Percentiles rank a stretch among this genome's conserved stretches.
Conservation (phyloP, 2,329 filamentous ascomycete genomes). For the Plectosphaerella plurivora region DNA sequence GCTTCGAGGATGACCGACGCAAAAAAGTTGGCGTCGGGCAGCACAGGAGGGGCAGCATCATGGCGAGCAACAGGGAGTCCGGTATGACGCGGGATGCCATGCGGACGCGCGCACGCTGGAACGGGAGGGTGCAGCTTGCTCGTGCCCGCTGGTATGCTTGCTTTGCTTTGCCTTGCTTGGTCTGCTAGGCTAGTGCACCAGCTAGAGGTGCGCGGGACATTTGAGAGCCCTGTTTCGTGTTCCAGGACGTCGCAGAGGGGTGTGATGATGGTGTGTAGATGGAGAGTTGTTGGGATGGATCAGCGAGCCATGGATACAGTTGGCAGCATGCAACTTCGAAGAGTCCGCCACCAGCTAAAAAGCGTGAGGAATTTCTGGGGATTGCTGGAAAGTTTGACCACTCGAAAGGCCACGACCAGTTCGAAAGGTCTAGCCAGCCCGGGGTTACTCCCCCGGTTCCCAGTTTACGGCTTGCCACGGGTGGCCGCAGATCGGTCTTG, state of each 20-base stretch:
- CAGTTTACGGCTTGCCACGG: too few relatives aligned
- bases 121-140: background rate
- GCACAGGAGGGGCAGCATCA: slow-evolving; percentile 1
- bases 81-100: background rate
- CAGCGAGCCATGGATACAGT: background rate
- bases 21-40: slow-evolving; percentile 1
- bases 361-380: too few relatives aligned
- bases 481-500: too few relatives aligned
- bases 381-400: too few relatives aligned
- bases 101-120: background rate
- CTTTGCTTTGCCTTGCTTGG: too few relatives aligned
- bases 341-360: too few relatives aligned
- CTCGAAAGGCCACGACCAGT: too few relatives aligned
- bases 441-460: too few relatives aligned
- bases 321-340: too few relatives aligned
- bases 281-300: background rate
- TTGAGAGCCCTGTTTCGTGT: background rate
- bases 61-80: background rate
- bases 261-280: background rate
- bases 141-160: too few relatives aligned
- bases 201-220: background rate
- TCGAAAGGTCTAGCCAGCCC: too few relatives aligned
- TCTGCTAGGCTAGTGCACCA: background rate
- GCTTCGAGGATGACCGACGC: background rate
- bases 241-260: too few relatives aligned